phyloP scores from a whole-genome alignment of 2,329 filamentous ascomycete species.

The Ophiostoma triangulosporum region DNA sequence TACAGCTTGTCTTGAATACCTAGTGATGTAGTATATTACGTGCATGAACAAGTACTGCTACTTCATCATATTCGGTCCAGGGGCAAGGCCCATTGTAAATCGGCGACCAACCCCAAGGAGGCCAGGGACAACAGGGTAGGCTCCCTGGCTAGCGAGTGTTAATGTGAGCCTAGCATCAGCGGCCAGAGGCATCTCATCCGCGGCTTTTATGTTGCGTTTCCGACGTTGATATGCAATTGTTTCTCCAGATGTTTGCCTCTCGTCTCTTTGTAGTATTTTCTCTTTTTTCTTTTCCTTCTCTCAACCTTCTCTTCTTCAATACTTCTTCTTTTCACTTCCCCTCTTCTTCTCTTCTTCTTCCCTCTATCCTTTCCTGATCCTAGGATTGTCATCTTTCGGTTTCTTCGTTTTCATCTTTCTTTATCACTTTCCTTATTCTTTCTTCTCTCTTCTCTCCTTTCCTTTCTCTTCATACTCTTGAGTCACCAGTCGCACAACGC shows the following conservation, averaged over 20 bases:
- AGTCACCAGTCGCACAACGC: conserved; percentile 3
- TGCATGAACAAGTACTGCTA: not conserved
- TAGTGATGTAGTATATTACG: too few relatives aligned
- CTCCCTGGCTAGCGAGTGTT: too few relatives aligned
- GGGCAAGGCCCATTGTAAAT: conserved; percentile 3
- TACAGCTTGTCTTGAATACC: not conserved
- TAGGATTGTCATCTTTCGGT: too few relatives aligned
- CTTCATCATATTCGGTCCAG: not conserved
- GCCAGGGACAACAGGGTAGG: not conserved
- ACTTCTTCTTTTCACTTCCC: not conserved
- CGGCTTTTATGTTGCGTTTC: not conserved
- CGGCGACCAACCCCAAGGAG: not conserved
- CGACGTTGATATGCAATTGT: conserved; percentile 6
- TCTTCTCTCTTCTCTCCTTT: not conserved
- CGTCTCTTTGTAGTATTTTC: not conserved
- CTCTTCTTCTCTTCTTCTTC: not conserved
- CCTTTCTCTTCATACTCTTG: not conserved
- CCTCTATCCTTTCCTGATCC: not conserved
- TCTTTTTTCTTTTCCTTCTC: conserved; percentile 1
- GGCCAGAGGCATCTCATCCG: too few relatives aligned
- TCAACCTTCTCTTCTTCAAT: too few relatives aligned
- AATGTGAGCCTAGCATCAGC: too few relatives aligned
- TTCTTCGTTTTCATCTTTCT: too few relatives aligned
- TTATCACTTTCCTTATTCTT: too few relatives aligned
- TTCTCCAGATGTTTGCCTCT: conserved; percentile 1